Percentiles rank a stretch among this genome's conserved stretches.
These are phyloP conservation scores for Tilletia setariae DNA, from an alignment of 1,284 basidiomycete species.

Conservation along the genomic window DNA sequence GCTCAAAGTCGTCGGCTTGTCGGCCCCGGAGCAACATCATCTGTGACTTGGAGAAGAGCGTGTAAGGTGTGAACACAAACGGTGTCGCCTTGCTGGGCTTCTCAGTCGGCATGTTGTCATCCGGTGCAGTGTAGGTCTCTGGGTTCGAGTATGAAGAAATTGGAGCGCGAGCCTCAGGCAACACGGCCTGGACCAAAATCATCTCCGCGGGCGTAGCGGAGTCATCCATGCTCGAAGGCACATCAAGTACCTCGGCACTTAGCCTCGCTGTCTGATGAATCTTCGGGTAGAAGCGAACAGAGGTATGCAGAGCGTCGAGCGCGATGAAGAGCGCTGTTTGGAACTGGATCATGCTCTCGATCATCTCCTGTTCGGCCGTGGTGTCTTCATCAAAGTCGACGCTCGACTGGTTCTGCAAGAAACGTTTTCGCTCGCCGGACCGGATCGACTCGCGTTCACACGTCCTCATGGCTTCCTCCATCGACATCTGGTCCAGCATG, in stretches of 20 bases:
- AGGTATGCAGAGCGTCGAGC: slow-evolving; percentile 58
- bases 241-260: slow-evolving; percentile 59
- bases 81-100: slow-evolving; percentile 57
- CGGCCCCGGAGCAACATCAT: slow-evolving; percentile 57
- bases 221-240: slow-evolving; percentile 55
- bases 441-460: slow-evolving; percentile 56
- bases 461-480: slow-evolving; percentile 56
- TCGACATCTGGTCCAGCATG: slow-evolving; percentile 55
- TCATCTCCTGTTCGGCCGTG: slow-evolving; percentile 33
- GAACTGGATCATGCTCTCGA: slow-evolving; percentile 58
- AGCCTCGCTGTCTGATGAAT: slow-evolving; percentile 56
- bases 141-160: slow-evolving; percentile 16
- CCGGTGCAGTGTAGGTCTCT: background rate
- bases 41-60: slow-evolving; percentile 59
- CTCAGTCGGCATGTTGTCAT: slow-evolving; percentile 49
- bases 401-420: slow-evolving; percentile 13
- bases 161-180: slow-evolving; percentile 55
- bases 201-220: slow-evolving; percentile 50
- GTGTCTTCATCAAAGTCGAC: slow-evolving; percentile 22
- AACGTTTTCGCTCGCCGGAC: slow-evolving; percentile 47
- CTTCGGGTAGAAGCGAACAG: slow-evolving; percentile 58
- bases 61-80: slow-evolving; percentile 60
- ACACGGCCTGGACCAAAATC: slow-evolving; percentile 58
- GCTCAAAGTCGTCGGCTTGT: slow-evolving; percentile 55
- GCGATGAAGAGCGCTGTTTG: slow-evolving; percentile 59